A percentile compares a stretch with the other conserved stretches of the same genome.
phyloP scores from a whole-genome alignment of 768 basidiomycete species.

The Trichaptum fuscoviolaceum region DNA sequence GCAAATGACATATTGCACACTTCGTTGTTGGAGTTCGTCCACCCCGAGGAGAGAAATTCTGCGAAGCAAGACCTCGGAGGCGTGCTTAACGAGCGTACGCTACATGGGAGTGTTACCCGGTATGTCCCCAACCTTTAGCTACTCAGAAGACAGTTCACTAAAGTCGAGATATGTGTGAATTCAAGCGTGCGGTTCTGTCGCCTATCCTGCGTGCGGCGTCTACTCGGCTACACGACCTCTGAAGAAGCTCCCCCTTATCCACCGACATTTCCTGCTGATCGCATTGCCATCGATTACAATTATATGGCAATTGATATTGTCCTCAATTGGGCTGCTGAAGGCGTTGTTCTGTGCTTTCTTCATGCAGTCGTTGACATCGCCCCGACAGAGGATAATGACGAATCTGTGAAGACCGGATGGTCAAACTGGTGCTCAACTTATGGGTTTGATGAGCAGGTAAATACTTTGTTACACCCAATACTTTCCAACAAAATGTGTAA shows the following conservation, averaged over 20 bases:
- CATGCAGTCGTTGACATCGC: slow-evolving; percentile 75
- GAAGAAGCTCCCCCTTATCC: slow-evolving; percentile 37
- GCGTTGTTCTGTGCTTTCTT: slow-evolving; percentile 83
- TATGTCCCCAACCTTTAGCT: slow-evolving; percentile 20
- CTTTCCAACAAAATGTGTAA: slow-evolving; percentile 4
- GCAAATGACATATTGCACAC: slow-evolving; percentile 64
- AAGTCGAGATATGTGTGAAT: slow-evolving; percentile 4
- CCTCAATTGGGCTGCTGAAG: slow-evolving; percentile 85
- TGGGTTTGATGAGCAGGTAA: slow-evolving; percentile 30
- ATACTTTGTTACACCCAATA: not conserved
- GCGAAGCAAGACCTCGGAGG: slow-evolving; percentile 70
- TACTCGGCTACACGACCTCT: slow-evolving; percentile 48
- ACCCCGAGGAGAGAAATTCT: slow-evolving; percentile 76
- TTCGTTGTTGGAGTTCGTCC: slow-evolving; percentile 71
- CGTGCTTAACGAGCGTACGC: slow-evolving; percentile 66
- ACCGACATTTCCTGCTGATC: slow-evolving; percentile 61
- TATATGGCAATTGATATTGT: slow-evolving; percentile 89
- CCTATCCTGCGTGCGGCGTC: slow-evolving; percentile 63
- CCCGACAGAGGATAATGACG: slow-evolving; percentile 66
- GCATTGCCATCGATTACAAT: slow-evolving; percentile 60
- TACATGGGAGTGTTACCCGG: slow-evolving; percentile 85
- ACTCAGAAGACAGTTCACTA: slow-evolving; percentile 11
- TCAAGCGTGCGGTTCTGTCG: slow-evolving; percentile 74
- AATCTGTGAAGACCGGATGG: slow-evolving; percentile 68
- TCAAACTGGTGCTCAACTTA: slow-evolving; percentile 86